These are phyloP conservation scores for Dipodascopsis tothii DNA, from an alignment of 805 yeast genomes.

Conservation along the genomic window DNA sequence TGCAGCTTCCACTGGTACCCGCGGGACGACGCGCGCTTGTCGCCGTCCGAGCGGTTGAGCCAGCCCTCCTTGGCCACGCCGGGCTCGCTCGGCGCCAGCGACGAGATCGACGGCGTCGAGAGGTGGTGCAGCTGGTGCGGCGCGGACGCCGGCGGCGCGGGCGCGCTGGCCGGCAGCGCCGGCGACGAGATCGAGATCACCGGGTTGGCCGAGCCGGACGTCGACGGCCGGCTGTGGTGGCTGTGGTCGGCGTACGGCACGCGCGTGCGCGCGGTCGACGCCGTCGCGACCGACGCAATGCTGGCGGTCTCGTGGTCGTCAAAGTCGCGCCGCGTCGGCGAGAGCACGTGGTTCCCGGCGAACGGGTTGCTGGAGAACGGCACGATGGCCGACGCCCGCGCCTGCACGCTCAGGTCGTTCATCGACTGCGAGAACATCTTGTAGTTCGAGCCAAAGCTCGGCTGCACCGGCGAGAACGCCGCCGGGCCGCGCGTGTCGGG, in stretches of 20 bases:
- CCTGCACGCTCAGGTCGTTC: conserved; percentile 1
- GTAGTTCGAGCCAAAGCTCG: not conserved
- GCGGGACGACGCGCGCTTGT: conserved; percentile 6
- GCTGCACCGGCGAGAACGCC: not conserved
- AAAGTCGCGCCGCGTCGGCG: not conserved
- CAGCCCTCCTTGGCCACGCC: conserved; percentile 44
- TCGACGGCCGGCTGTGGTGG: not conserved
- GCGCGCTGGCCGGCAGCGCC: not conserved
- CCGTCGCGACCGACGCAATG: not conserved
- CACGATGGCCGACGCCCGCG: not conserved
- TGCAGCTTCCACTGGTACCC: conserved; percentile 38
- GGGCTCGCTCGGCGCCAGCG: not conserved
- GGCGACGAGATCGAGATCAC: too few relatives aligned
- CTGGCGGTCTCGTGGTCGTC: not conserved
- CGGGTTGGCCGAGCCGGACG: not conserved
- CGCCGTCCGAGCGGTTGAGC: conserved; percentile 40
- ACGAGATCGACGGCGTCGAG: too few relatives aligned
- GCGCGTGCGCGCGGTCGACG: not conserved
- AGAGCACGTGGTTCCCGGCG: too few relatives aligned
- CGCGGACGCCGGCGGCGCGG: not conserved
- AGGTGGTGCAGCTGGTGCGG: not conserved
- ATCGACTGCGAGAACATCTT: conserved; percentile 3
- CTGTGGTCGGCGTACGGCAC: not conserved
- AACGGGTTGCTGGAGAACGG: too few relatives aligned
- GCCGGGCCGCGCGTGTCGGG: not conserved